A percentile compares a stretch with the other conserved stretches of the same genome.
phyloP scores from a whole-genome alignment of 371 early-diverging fungal species.

The Mortierella sp. region DNA sequence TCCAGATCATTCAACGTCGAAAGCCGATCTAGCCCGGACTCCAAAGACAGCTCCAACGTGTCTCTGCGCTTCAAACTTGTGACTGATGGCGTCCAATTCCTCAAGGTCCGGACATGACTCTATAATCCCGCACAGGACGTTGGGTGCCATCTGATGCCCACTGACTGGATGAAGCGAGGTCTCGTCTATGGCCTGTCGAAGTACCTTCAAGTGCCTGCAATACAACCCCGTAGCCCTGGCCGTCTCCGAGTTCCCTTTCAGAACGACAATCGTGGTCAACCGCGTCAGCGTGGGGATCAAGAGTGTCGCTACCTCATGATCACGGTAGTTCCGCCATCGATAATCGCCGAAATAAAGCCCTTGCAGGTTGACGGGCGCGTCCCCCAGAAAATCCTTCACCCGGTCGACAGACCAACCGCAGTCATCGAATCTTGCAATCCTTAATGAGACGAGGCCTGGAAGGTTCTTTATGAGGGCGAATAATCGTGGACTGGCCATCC shows the following conservation, averaged over 20 bases:
- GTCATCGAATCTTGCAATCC: not conserved
- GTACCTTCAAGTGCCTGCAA: slow-evolving; percentile 3
- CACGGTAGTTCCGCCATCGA: not conserved
- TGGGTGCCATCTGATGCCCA: too few species aligned
- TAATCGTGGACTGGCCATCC: not conserved
- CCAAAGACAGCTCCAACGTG: slow-evolving; percentile 9
- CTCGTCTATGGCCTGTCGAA: not conserved
- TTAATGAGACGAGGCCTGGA: not conserved
- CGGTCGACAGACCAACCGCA: not conserved
- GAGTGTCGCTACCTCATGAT: not conserved
- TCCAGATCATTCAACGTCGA: slow-evolving; percentile 6
- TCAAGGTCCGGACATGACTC: slow-evolving; percentile 6
- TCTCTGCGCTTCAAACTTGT: not conserved
- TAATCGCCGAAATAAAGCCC: not conserved
- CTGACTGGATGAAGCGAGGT: not conserved
- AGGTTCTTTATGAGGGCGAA: not conserved
- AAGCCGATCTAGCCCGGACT: slow-evolving; percentile 3
- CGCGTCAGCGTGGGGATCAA: not conserved
- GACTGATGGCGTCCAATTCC: not conserved
- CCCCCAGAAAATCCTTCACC: not conserved
- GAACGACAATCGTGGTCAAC: not conserved
- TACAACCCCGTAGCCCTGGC: not conserved
- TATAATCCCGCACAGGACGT: not conserved
- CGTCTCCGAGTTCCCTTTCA: not conserved
- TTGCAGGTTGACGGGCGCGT: not conserved